phyloP scores from a whole-genome alignment of 73 alveolate species.

The Paramecium pentaurelia region DNA sequence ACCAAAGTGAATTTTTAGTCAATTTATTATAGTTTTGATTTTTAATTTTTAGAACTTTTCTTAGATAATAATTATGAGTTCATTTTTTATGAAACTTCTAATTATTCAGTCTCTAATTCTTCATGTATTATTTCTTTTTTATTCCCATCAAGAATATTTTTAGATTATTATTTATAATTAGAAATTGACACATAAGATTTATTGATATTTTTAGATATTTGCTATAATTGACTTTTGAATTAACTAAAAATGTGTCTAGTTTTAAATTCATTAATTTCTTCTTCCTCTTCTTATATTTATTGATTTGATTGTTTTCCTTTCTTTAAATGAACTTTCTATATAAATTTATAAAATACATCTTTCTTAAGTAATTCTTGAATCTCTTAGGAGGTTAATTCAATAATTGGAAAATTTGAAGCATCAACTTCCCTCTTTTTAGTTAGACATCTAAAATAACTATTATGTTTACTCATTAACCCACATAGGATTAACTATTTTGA shows the following conservation, averaged over 20 bases:
- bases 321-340: neutral
- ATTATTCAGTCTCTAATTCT: neutral
- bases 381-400: neutral
- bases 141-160: neutral
- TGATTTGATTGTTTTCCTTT: neutral
- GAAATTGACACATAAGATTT: neutral
- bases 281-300: neutral
- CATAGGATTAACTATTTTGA: constrained; percentile 4
- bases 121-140: neutral
- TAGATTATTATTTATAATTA: neutral
- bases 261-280: neutral
- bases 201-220: neutral
- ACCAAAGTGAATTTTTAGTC: neutral
- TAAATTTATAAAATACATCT: neutral
- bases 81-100: neutral
- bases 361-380: neutral
- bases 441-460: neutral
- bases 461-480: constrained; percentile 16
- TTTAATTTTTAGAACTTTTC: neutral
- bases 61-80: neutral
- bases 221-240: neutral
- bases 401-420: neutral
- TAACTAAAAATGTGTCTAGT: neutral
- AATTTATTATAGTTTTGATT: neutral
- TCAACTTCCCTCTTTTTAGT: neutral